Evolutionary conservation across 83 land plant genomes (phyloP), one percentile per base, ranked within the genome.

Genomic region (Picea abies): DNA sequence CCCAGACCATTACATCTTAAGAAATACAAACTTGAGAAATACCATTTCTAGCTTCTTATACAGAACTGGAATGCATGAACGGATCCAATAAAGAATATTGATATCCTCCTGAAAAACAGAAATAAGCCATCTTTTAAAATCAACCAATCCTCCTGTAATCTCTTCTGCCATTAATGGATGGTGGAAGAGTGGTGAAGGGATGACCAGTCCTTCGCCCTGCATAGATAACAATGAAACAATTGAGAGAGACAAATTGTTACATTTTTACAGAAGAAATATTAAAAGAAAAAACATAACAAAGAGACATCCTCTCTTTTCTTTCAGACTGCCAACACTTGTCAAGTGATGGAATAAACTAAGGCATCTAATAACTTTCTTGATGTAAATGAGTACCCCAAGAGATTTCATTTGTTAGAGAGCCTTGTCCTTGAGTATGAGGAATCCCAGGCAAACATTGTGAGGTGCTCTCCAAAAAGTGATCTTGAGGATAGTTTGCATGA

Each of bases 101-200:
- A 37, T 72, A 7, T 73, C 39, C 73, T 70, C 56, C 56, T 3
- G 56, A 70, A 44, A 44, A 73, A 44, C 77, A 19, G n/a, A 60
- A 60, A 60, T 78, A 60, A 26, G 63, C 39, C 64, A 78, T 32
- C 60, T 69, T 69, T 63, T 60, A 22, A 69, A 41, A 49, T 85
- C 78, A 85, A 23, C 82, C 67, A 82, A 87, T 89, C 89, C 89
- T 87, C 79, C 89, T 89, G 86, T 80, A 87, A 80, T 89, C 93
- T 71, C 86, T 87, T 64, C 89, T 82, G 84, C 81, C 86, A 80
- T 82, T 84, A 35, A 86, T 76, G 26, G 87, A 63, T 75, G 93
- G 85, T 58, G 87, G 88, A 71, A 76, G 44, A 23, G 83, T 81
- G 47, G 85, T 47, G 19, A 85, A 75, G 65, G 93, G 80, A 79